These are phyloP conservation scores for Pontederia paniculata DNA, from an alignment of 176 grass and related monocot species.

Conservation along the genomic window DNA sequence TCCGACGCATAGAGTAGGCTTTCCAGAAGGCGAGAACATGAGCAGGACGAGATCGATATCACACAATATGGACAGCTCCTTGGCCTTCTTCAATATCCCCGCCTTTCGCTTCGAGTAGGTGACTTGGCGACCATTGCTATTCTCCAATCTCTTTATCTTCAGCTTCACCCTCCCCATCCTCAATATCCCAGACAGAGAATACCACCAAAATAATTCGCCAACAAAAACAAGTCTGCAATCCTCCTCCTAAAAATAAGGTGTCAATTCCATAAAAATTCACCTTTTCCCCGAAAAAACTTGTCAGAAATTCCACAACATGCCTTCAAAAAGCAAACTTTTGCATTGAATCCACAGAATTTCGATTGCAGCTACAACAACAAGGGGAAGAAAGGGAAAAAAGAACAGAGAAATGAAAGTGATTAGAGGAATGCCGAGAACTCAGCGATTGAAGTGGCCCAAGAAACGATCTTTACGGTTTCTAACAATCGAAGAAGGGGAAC, in stretches of 20 bases:
- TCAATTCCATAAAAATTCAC: not conserved
- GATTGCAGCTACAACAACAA: not conserved
- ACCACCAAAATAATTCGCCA: not conserved
- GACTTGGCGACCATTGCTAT: slow-evolving; percentile 32
- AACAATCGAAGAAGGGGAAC: not conserved
- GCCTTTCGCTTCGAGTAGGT: slow-evolving; percentile 62
- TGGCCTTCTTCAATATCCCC: slow-evolving; percentile 64
- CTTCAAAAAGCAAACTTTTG: not conserved
- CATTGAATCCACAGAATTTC: too few species aligned
- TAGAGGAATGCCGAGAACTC: not conserved
- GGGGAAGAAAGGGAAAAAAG: not conserved
- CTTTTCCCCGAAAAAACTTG: not conserved
- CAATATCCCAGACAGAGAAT: not conserved
- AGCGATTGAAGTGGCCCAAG: not conserved
- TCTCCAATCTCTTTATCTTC: slow-evolving; percentile 73
- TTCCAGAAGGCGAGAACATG: slow-evolving; percentile 56
- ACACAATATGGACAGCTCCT: slow-evolving; percentile 62
- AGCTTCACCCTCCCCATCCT: slow-evolving; percentile 70
- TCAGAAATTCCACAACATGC: not conserved
- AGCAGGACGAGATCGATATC: slow-evolving; percentile 56
- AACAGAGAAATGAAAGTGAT: slow-evolving; percentile 1
- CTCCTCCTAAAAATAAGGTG: not conserved
- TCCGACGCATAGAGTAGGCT: slow-evolving; percentile 48
- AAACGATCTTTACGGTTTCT: too few species aligned
- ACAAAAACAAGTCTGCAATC: not conserved